A percentile compares a stretch with the other conserved stretches of the same genome.
Conservation (phyloP, 805 yeast species). For the Pachysolen tannophilus region DNA sequence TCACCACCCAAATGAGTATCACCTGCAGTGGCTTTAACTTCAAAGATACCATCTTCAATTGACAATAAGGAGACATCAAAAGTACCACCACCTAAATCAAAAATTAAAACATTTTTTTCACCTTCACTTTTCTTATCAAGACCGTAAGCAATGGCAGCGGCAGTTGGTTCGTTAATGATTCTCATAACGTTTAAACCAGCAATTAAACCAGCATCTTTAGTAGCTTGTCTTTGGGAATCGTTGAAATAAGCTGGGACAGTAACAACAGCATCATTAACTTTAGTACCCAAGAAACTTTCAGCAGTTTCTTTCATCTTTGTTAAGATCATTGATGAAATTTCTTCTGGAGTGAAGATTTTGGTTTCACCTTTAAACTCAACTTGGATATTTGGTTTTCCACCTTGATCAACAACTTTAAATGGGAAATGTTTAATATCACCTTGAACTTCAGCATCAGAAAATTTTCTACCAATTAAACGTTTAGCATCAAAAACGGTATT, state of each 20-base stretch:
- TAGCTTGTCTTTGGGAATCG: constrained; percentile 96
- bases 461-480: constrained; percentile 88
- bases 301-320: constrained; percentile 84
- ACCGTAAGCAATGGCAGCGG: constrained; percentile 96
- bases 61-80: constrained; percentile 89
- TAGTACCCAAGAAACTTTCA: constrained; percentile 78
- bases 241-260: constrained; percentile 96
- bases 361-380: constrained; percentile 80
- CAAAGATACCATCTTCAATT: constrained; percentile 93
- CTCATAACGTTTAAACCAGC: constrained; percentile 92
- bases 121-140: constrained; percentile 66
- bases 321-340: constrained; percentile 87
- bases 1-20: constrained; percentile 96
- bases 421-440: constrained; percentile 79
- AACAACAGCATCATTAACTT: constrained; percentile 84
- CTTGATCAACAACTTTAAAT: constrained; percentile 65
- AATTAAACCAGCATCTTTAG: constrained; percentile 94
- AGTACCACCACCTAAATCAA: constrained; percentile 97
- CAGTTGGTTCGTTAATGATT: constrained; percentile 95
- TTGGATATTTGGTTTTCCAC: constrained; percentile 74
- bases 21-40: constrained; percentile 90
- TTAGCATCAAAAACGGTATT: constrained; percentile 88
- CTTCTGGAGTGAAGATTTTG: constrained; percentile 87
- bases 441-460: constrained; percentile 73
- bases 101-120: constrained; percentile 81